phyloP scores from a whole-genome alignment of 1,284 basidiomycete species.

The Cystobasidium pallidum region DNA sequence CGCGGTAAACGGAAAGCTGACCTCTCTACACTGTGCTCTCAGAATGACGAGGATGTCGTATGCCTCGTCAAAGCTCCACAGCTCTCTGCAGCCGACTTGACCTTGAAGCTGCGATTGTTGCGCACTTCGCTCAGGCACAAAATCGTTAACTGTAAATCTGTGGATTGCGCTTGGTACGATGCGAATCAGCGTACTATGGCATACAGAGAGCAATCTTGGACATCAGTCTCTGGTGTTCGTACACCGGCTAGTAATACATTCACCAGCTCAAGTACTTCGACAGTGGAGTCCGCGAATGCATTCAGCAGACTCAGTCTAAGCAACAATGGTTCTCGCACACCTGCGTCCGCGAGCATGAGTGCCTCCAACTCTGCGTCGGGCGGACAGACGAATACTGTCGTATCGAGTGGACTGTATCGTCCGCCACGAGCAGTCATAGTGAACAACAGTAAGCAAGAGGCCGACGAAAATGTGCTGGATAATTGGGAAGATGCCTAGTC shows the following conservation, averaged over 20 bases:
- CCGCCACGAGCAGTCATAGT: slow-evolving; percentile 24
- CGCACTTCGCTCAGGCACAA: slow-evolving; percentile 26
- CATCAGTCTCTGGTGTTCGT: slow-evolving; percentile 25
- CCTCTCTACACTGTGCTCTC: background rate
- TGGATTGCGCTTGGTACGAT: slow-evolving; percentile 37
- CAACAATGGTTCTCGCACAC: background rate
- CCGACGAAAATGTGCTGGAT: slow-evolving; percentile 28
- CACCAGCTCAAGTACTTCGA: background rate
- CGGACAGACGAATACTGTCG: slow-evolving; percentile 1
- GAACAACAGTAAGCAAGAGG: background rate
- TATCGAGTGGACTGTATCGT: slow-evolving; percentile 32
- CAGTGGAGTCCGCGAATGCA: slow-evolving; percentile 1
- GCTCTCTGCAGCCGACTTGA: slow-evolving; percentile 8
- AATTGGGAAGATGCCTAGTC: slow-evolving; percentile 39
- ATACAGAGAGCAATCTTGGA: slow-evolving; percentile 36
- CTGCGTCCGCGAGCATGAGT: slow-evolving; percentile 1
- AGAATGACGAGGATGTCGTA: slow-evolving; percentile 46
- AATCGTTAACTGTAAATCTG: slow-evolving; percentile 24
- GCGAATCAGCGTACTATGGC: slow-evolving; percentile 2
- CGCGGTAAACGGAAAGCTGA: background rate
- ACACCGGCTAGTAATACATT: slow-evolving; percentile 20
- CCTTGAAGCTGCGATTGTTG: slow-evolving; percentile 35
- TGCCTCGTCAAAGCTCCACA: slow-evolving; percentile 17
- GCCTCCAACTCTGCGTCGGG: slow-evolving; percentile 4
- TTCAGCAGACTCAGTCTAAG: slow-evolving; percentile 22